These are phyloP conservation scores for Cicer yamashitae DNA, from an alignment of 306 rosid species.

Conservation along the genomic window DNA sequence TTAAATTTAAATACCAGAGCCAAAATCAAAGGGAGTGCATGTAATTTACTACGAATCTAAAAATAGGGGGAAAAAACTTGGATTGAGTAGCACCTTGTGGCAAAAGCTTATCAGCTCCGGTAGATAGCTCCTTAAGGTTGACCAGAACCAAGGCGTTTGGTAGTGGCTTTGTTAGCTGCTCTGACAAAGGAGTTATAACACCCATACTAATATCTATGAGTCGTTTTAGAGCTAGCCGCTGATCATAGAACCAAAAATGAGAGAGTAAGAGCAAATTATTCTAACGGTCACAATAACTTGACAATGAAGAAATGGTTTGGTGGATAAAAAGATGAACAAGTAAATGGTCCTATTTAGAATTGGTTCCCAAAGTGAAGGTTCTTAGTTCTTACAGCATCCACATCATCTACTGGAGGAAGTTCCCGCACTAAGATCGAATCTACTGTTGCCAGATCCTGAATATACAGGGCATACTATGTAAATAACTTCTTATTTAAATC, in stretches of 20 bases:
- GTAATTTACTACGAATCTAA: conserved; percentile 31
- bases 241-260: conserved; percentile 46
- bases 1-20: not conserved
- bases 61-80: not conserved
- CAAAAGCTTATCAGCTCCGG: conserved; percentile 90
- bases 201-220: conserved; percentile 91
- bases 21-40: conserved; percentile 24
- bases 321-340: conserved; percentile 12
- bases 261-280: conserved; percentile 37
- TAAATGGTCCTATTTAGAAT: conserved; percentile 38
- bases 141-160: conserved; percentile 92
- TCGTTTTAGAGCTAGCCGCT: conserved; percentile 95
- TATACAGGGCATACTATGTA: conserved; percentile 39
- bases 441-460: conserved; percentile 96
- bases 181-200: conserved; percentile 84
- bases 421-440: conserved; percentile 92
- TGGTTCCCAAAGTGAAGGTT: conserved; percentile 42
- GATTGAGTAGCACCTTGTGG: conserved; percentile 72
- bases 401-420: conserved; percentile 84
- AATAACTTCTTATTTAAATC: conserved; percentile 41
- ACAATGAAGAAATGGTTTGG: conserved; percentile 25
- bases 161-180: conserved; percentile 94
- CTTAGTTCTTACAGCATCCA: conserved; percentile 81
- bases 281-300: conserved; percentile 14
- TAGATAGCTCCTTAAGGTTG: conserved; percentile 83